Evolutionary conservation across 495 filamentous ascomycete species (phyloP).

Genomic region (Ascodesmis nigricans): DNA sequence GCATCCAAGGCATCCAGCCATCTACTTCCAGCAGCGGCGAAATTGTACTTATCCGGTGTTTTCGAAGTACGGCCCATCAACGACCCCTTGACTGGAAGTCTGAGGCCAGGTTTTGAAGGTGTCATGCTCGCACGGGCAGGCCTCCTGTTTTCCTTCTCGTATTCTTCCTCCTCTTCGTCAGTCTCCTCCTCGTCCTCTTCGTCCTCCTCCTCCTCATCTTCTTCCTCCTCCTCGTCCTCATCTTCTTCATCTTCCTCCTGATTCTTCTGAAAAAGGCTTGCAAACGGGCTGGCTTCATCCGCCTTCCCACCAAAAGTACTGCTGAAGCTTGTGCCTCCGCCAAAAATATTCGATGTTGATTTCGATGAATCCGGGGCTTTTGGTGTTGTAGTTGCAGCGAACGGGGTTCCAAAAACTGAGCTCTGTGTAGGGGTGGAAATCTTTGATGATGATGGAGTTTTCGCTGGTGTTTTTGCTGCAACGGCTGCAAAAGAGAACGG

Average conservation of each 20-base stretch:
- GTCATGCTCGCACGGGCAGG: constrained; percentile 18
- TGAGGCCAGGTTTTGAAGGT: not conserved
- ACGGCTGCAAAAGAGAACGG: too few relatives aligned
- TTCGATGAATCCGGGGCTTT: constrained; percentile 2
- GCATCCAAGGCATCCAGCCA: not conserved
- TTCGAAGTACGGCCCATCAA: too few relatives aligned
- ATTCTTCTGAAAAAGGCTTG: constrained; percentile 22
- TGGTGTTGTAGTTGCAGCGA: not conserved
- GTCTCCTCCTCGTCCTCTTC: constrained; percentile 25
- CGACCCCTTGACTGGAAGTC: not conserved
- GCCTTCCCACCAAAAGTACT: constrained; percentile 8
- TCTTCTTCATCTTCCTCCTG: constrained; percentile 29
- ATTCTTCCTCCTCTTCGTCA: constrained; percentile 6
- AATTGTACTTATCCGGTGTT: too few relatives aligned
- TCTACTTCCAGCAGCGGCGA: too few relatives aligned
- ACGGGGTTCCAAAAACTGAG: constrained; percentile 8
- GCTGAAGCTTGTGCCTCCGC: constrained; percentile 6
- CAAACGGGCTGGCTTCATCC: constrained; percentile 12
- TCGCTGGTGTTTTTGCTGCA: too few relatives aligned
- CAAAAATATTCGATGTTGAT: constrained; percentile 11
- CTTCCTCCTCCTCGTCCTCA: constrained; percentile 32
- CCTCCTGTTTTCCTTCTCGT: constrained; percentile 23
- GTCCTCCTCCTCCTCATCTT: constrained; percentile 32
- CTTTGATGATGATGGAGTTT: constrained; percentile 6
- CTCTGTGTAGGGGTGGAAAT: constrained; percentile 27